Evolutionary conservation across 129 eudicot species (phyloP), one percentile per base, ranked within the genome.

Genomic region (Tagetes erecta): DNA sequence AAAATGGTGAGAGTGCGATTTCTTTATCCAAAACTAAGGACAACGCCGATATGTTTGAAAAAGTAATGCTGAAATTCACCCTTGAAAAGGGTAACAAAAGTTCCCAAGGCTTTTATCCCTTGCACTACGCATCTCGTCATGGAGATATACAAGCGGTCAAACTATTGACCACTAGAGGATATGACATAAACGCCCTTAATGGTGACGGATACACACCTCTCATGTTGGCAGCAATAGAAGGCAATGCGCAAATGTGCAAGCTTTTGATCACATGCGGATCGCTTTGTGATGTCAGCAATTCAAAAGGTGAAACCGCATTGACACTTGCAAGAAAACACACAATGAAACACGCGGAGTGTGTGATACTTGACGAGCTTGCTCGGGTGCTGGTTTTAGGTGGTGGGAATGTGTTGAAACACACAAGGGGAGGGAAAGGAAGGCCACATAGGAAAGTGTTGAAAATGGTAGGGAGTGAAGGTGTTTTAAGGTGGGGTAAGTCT

Each of bases 221-320:
- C 62, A 88, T 94, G 98, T 71, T 88, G 67, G 97, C 97, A 6
- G 98, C 98, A n/a, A 83, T 83, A 70, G 96, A 88, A 82, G 91
- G 87, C 58, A 85, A 88, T 59, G 87, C 78, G 2, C 59, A 72
- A 11, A 80, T 86, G 79, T 94, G 98, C 34, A 67, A 83, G 75
- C 75, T 90, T 34, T 56, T 94, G 67, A 88, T 91, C 57, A 76
- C 90, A 41, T 56, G 46, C 41, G 97, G 98, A 9, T 89, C 98
- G 3, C 35, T 42, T 8, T 83, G 87, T 49, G 89, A 77, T 34
- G 46, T 77, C 46, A 81, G 77, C 67, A 94, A 88, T 33, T 78
- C 83, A 3, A 85, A 74, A 74, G 96, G 92, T 0, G 98, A 90
- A 84, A 84, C 88, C 39, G 98, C 90, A 4, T 85, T 94, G 3